A percentile compares a stretch with the other conserved stretches of the same genome.
Evolutionary conservation across 805 yeast genomes (phyloP).

Genomic region (Maudiozyma pseudohumilis): DNA sequence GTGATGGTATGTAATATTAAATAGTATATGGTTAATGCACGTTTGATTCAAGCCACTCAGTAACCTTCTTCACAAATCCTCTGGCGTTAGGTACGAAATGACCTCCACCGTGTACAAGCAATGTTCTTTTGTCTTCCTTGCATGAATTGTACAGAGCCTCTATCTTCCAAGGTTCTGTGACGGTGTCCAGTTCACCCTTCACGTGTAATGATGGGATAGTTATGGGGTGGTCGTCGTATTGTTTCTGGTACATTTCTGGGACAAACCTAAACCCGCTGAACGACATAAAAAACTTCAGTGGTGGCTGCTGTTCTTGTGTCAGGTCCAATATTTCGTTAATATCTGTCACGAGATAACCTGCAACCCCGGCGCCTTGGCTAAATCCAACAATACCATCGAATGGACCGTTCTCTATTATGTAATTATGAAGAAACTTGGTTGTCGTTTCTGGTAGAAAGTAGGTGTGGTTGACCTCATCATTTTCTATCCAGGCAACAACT

Average conservation of each 20-base stretch:
- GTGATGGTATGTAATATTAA: too few species aligned
- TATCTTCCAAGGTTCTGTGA: slow-evolving; percentile 66
- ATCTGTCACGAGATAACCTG: slow-evolving; percentile 52
- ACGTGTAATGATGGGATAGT: slow-evolving; percentile 56
- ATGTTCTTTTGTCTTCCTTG: slow-evolving; percentile 33
- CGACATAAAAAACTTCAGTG: slow-evolving; percentile 57
- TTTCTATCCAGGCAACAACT: slow-evolving; percentile 60
- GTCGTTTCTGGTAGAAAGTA: slow-evolving; percentile 30
- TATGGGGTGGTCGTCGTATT: slow-evolving; percentile 24
- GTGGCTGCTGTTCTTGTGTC: slow-evolving; percentile 33
- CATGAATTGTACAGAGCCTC: slow-evolving; percentile 46
- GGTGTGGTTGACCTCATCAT: slow-evolving; percentile 32
- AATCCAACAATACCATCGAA: slow-evolving; percentile 82
- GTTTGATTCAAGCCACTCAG: slow-evolving; percentile 25
- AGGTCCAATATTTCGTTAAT: slow-evolving; percentile 37
- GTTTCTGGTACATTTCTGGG: slow-evolving; percentile 24
- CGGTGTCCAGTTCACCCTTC: slow-evolving; percentile 81
- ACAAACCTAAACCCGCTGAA: slow-evolving; percentile 53
- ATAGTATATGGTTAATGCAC: not conserved
- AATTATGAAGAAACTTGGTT: slow-evolving; percentile 34
- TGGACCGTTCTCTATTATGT: slow-evolving; percentile 54
- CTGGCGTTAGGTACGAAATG: slow-evolving; percentile 89
- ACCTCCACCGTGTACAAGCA: slow-evolving; percentile 84
- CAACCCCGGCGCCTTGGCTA: slow-evolving; percentile 91
- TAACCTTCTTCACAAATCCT: slow-evolving; percentile 29